Evolutionary conservation across 768 basidiomycete species (phyloP).

Genomic region (Termitomyces bulborhizus): DNA sequence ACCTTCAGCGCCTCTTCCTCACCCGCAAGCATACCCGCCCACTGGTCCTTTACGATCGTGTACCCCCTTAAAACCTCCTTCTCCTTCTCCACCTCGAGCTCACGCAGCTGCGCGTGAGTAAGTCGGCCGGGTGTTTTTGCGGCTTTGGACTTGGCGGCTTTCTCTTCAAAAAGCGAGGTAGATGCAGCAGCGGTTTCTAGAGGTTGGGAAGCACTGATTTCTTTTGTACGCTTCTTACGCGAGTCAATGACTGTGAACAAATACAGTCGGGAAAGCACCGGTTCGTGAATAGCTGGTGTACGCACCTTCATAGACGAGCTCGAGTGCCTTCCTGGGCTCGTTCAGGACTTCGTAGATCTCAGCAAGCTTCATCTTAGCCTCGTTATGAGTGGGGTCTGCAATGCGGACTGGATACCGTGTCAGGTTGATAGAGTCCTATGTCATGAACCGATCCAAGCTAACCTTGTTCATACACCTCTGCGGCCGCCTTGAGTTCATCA

Average conservation of each 20-base stretch:
- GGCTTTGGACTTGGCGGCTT: conserved; percentile 17
- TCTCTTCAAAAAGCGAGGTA: conserved; percentile 63
- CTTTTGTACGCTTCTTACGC: conserved; percentile 40
- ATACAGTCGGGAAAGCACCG: background rate
- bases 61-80: conserved; percentile 57
- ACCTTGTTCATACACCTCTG: conserved; percentile 83
- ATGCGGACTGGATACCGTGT: conserved; percentile 47
- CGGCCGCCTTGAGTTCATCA: conserved; percentile 70
- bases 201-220: conserved; percentile 12
- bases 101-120: conserved; percentile 51
- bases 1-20: conserved; percentile 49
- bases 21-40: conserved; percentile 44
- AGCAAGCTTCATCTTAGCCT: conserved; percentile 86
- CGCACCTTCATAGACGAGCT: conserved; percentile 78
- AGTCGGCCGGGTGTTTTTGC: conserved; percentile 39
- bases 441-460: conserved; percentile 11
- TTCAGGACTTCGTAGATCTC: conserved; percentile 84
- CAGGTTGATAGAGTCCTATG: background rate
- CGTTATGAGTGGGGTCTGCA: conserved; percentile 69
- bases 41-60: conserved; percentile 52
- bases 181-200: conserved; percentile 15
- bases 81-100: conserved; percentile 62
- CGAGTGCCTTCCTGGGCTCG: conserved; percentile 74
- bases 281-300: background rate
- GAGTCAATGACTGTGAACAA: conserved; percentile 47